Evolutionary conservation across 345 rosid genomes (phyloP), one percentile per base, ranked within the genome.

Genomic region (Pugionium dolabratum): DNA sequence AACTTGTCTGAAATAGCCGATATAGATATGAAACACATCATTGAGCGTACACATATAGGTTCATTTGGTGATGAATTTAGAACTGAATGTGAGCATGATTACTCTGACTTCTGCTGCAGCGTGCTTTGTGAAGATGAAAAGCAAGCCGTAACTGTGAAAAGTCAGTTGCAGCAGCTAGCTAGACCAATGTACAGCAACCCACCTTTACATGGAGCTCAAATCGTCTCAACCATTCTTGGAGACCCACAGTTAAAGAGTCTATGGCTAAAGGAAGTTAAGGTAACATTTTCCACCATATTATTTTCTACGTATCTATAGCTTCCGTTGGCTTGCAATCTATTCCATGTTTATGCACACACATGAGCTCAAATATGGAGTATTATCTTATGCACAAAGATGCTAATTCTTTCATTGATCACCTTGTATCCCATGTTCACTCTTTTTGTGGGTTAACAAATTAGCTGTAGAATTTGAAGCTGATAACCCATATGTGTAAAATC

Each of bases 161-260:
- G 97, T 71, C 98, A 93, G 80, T 71, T 93, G 86, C 98, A 93
- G 84, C 97, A 82, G 77, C 90, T 93, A 36, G 98, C 94, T 39
- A 85, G 98, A 72, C 97, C 97, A 61, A 88, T 90, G 98, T 93
- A 93, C 84, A 93, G 98, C 73, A 93, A 93, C 73, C 98, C 97
- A 35, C 98, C 97, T 61, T 76, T 86, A 56, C 94, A 88, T 72
- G 98, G 98, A 68, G 94, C 97, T 33, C 83, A 86, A 9, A 54
- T 88, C 1, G 98, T 93, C 56, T 84, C 97, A 34, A 86, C 83
- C 55, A 82, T 93, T 51, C 94, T 93, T 49, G 87, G 86, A 44
- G 84, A 86, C 73, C 80, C 90, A 9, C 86, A 80, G 49, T 78
- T 93, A 78, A 93, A 93, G 81, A 75, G 84, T 35, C 70, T 88